Conservation (phyloP, 2,329 filamentous ascomycete species). For the Penicillium sp. region DNA sequence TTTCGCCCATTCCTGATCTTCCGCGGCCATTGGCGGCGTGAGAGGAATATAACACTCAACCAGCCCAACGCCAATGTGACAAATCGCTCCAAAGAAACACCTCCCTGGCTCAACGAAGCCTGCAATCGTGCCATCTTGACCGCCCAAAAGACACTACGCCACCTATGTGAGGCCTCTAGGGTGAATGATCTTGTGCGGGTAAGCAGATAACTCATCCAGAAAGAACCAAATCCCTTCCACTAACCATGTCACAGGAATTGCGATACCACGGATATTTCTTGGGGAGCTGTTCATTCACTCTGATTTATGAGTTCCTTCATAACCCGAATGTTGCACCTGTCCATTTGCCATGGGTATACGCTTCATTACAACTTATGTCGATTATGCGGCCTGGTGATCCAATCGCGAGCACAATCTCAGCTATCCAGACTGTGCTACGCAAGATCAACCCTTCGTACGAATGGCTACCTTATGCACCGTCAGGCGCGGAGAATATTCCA, state of each 20-base stretch:
- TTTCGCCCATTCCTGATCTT: constrained; percentile 49
- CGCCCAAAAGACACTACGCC: constrained; percentile 44
- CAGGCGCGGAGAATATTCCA: background rate
- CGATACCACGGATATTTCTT: constrained; percentile 49
- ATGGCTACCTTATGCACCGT: constrained; percentile 18
- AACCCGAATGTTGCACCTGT: constrained; percentile 37
- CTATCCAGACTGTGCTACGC: constrained; percentile 35
- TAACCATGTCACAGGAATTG: constrained; percentile 35
- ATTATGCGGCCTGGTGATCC: constrained; percentile 37
- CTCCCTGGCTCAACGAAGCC: constrained; percentile 46
- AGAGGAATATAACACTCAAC: constrained; percentile 23
- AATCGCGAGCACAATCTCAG: constrained; percentile 29
- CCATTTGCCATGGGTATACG: constrained; percentile 47
- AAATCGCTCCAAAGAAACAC: constrained; percentile 28
- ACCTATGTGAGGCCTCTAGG: constrained; percentile 42
- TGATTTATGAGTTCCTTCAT: constrained; percentile 48
- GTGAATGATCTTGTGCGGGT: constrained; percentile 44
- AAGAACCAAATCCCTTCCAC: background rate
- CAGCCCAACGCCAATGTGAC: background rate
- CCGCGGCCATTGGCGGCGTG: constrained; percentile 43
- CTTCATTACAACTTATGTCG: constrained; percentile 38
- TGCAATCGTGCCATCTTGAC: constrained; percentile 46
- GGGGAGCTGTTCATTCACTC: constrained; percentile 42
- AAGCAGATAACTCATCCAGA: background rate
- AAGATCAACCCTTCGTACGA: constrained; percentile 34